Evolutionary conservation across 2,329 filamentous ascomycete species (phyloP), one percentile per base, ranked within the genome.

Genomic region (Purpureocillium takamizusanense): DNA sequence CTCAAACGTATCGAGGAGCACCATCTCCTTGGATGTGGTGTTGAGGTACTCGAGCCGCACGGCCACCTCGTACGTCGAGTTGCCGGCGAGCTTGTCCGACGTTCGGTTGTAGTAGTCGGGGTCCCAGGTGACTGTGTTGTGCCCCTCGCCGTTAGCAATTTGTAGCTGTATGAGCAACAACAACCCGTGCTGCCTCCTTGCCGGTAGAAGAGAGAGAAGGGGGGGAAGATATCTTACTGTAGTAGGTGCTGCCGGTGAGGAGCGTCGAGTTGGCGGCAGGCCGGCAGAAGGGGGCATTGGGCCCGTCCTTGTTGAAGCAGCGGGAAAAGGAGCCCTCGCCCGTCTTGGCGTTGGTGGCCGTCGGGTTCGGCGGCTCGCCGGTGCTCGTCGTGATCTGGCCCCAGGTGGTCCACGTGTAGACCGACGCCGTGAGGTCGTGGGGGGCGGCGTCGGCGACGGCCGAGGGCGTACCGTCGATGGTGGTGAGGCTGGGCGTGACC

Each of bases 41-140:
- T 65, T 64, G 39, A 57, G 59, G 44, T 59, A 54, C 51, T 70
- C 63, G 44, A 67, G 55, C 45, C 65, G 63, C 49, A 61, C 41
- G 27, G 51, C 46, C 38, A 63, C 48, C 18, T 55, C 53, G 39
- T 51, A 43, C 25, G 56, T 56, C 21, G 48, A 37, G 46, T 60
- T 61, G 43, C 42, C 56, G 18, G 48, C 37, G 46, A 60, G 60
- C 42, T 42, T 45, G 33, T 59, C 62, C 17, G 58, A 62, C 39
- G 60, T 56, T 35, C 57, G 51, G 48, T 61, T 60, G 59, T 73
- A 76, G 55, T 61, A 70, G 36, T 63, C 56, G 17, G 72, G 60
- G 46, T 78, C 72, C 73, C 74, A 78, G 21, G 70, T 75, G 38
- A 78, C 74, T 77, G 34, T 7, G 6, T 29, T 7, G 42, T 45